Evolutionary conservation across 768 basidiomycete species (phyloP), one percentile per base, ranked within the genome.

Genomic region (Pleurotus eryngii): DNA sequence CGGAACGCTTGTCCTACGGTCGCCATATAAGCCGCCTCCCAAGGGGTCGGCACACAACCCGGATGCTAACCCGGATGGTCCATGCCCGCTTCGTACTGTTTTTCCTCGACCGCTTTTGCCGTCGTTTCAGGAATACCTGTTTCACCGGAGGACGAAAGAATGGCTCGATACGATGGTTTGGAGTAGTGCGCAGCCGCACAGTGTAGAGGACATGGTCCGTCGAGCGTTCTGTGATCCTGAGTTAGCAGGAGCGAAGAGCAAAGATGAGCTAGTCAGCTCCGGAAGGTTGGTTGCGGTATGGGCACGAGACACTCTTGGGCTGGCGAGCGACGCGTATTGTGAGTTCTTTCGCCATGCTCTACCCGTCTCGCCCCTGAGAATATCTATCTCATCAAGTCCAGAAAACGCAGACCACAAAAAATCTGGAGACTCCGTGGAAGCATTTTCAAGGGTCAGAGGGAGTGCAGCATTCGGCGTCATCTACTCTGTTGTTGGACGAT

Each of bases 101-200:
- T 69, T 89, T 61, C 82, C 81, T 2, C 77, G 90, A 14, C 88
- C 90, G 0, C 92, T 86, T 67, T 75, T 92, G 62, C 57, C 70
- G 4, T 68, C 85, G 1, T 89, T 92, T 62, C 65, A 76, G 3
- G 67, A 76, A 2, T 92, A 88, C 64, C 69, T 92, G 2, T 85
- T 90, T 61, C 82, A 85, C 49, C 71, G 78, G 0, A 61, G 74
- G 15, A 90, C 85, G n/a, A 74, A 70, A 35, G 63, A 64, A 12
- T 91, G 89, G 87, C 76, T 92, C 17, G 89, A 92, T 57, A 85
- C 87, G 3, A 93, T 93, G 88, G 81, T 95, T 3, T 95, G 92
- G 92, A 90, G 87, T 65, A 90, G 87, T 2, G 92, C 92, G 3
- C 89, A 92, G 65, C 89, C 90, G 1, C 85, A 86, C 49, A 90